Evolutionary conservation across 768 basidiomycete species (phyloP).

Genomic region (Dentipellis sp.): DNA sequence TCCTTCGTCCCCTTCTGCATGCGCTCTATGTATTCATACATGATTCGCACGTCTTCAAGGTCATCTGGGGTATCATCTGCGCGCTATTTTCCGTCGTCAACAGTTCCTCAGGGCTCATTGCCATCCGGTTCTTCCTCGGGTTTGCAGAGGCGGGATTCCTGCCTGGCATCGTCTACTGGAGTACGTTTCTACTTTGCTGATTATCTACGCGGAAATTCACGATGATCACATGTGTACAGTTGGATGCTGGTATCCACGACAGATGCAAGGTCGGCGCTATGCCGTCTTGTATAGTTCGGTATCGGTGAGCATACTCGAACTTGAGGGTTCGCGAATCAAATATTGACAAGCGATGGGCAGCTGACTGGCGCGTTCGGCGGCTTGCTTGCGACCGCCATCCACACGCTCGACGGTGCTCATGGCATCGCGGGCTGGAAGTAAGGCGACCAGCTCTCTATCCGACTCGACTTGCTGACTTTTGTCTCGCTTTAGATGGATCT

Average conservation of each 20-base stretch:
- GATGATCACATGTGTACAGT: background rate
- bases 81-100: constrained; percentile 19
- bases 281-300: constrained; percentile 29
- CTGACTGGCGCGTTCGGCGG: constrained; percentile 27
- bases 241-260: constrained; percentile 8
- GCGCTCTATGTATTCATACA: background rate
- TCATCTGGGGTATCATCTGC: constrained; percentile 24
- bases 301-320: constrained; percentile 2
- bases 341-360: constrained; percentile 1
- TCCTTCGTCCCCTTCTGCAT: background rate
- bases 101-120: constrained; percentile 17
- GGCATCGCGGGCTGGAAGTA: constrained; percentile 29
- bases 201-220: constrained; percentile 1
- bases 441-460: no score
- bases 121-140: constrained; percentile 20
- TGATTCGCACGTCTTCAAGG: constrained; percentile 5
- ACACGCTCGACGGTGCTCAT: constrained; percentile 27
- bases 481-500: constrained; percentile 2
- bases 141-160: constrained; percentile 30
- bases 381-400: constrained; percentile 29
- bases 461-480: no score
- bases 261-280: constrained; percentile 12
- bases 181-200: constrained; percentile 5
- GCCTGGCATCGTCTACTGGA: constrained; percentile 27
- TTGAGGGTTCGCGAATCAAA: no score